Percentiles rank a stretch among this genome's conserved stretches.
These are phyloP conservation scores for Phialemoniopsis sp. DNA, from an alignment of 2,329 filamentous ascomycete species.

Conservation along the genomic window DNA sequence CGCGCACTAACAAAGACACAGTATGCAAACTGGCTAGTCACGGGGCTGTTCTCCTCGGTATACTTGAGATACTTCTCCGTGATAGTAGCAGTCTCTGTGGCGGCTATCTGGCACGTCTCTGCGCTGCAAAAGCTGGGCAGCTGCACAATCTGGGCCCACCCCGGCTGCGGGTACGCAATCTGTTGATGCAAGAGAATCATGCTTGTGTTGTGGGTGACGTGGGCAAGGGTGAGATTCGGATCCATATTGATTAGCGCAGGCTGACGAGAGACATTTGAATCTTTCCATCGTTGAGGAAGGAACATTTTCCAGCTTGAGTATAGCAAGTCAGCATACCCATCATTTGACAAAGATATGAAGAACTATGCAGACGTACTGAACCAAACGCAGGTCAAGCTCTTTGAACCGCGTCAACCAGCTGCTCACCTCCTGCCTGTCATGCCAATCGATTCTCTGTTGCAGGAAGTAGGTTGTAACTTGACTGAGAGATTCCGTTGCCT, in stretches of 20 bases:
- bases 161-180: constrained; percentile 35
- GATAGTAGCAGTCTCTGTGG: constrained; percentile 39
- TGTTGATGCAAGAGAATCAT: constrained; percentile 44
- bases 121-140: constrained; percentile 40
- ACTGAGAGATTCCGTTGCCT: constrained; percentile 30
- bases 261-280: not conserved
- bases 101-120: constrained; percentile 42
- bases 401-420: constrained; percentile 33
- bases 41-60: constrained; percentile 16
- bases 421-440: constrained; percentile 20
- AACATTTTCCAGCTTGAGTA: constrained; percentile 15
- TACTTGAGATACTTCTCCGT: constrained; percentile 38
- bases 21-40: constrained; percentile 36
- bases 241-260: constrained; percentile 28
- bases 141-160: constrained; percentile 17
- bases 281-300: constrained; percentile 12
- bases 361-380: too few relatives aligned
- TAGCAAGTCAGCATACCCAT: not conserved
- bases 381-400: constrained; percentile 29
- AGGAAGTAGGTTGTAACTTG: constrained; percentile 29
- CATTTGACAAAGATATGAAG: too few relatives aligned
- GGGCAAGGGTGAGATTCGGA: constrained; percentile 44
- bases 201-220: constrained; percentile 44
- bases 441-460: constrained; percentile 24
- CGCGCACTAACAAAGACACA: constrained; percentile 40